These are phyloP conservation scores for Penicillium canariense DNA, from an alignment of 495 filamentous ascomycete genomes.

Conservation along the genomic window DNA sequence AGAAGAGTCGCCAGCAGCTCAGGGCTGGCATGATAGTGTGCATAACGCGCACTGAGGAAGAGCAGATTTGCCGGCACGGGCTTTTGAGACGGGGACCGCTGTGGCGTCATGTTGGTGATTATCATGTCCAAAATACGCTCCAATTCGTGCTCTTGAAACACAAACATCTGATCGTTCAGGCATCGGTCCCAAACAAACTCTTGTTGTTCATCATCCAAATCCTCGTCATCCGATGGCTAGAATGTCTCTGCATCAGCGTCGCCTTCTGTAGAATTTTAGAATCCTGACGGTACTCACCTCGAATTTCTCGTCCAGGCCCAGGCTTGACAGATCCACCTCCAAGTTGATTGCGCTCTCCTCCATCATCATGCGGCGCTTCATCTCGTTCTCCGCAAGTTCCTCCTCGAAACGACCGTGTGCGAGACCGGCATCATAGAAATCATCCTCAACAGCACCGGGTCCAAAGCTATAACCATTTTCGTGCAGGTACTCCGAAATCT, in stretches of 20 bases:
- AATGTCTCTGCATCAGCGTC: conserved; percentile 5
- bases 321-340: conserved; percentile 92
- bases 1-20: conserved; percentile 81
- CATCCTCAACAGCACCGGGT: conserved; percentile 79
- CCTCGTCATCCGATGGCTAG: conserved; percentile 67
- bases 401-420: conserved; percentile 94
- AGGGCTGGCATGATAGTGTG: conserved; percentile 89
- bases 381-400: conserved; percentile 94
- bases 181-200: conserved; percentile 98
- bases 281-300: conserved; percentile 60
- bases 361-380: conserved; percentile 99
- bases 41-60: conserved; percentile 92
- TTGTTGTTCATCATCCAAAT: conserved; percentile 83
- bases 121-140: conserved; percentile 89
- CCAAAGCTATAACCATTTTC: conserved; percentile 91
- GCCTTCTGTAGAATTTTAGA: not conserved
- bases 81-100: conserved; percentile 92
- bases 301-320: conserved; percentile 93
- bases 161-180: conserved; percentile 98
- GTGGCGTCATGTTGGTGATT: conserved; percentile 97
- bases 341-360: conserved; percentile 98
- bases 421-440: conserved; percentile 93
- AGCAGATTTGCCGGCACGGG: conserved; percentile 96
- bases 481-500: conserved; percentile 92
- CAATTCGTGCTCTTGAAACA: conserved; percentile 93